Base-by-base conservation (phyloP, 176 grass and related monocot species). In the Musa troglodytarum region DNA sequence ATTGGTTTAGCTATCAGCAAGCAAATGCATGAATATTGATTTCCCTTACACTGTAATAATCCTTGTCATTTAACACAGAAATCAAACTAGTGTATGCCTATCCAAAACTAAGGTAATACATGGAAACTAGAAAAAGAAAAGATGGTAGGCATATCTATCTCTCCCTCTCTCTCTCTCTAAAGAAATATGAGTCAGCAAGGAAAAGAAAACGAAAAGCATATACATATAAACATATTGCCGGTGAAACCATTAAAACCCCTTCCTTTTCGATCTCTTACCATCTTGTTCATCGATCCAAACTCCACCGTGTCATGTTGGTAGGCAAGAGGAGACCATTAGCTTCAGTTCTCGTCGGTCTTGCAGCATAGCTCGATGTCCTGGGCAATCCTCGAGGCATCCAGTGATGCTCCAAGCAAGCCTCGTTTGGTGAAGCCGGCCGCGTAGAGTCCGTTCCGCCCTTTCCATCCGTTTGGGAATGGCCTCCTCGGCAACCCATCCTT, bases 401-500 rank as follows among this genome's bases (percentile, higher is more conserved):
- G 79, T 2, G 88, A 87, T 16, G 92, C 84, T 8, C 90, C 94
- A 20, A 87, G 34, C 13, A 98, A 78, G 11, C 94, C 94, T 15
- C 78, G 81, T 61, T 76, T 91, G 10, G 94, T 85, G 50, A 98
- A 98, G 0, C 94, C 94, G 63, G 78, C 86, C 8, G 94, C 90
- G 59, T 98, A 98, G 10, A 98, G 82, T 6, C 94, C 86, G 63
- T 83, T 68, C 8, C 89, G 53, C 15, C 90, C 90, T 87, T 93
- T 98, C 94, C 94, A 98, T 58, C 77, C 90, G 11, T 87, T 93
- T 1, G 88, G 85, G 50, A 83, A 87, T 69, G 80, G 71, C 69
- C 77, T 87, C 15, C 52, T 88, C 63, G 94, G 94, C 17, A 93
- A 85, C 4, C 94, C 94, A 82, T 93, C 73, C 75, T 87, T 88